Conservation (phyloP, 2,329 filamentous ascomycete species). For the Aspergillus vadensis region DNA sequence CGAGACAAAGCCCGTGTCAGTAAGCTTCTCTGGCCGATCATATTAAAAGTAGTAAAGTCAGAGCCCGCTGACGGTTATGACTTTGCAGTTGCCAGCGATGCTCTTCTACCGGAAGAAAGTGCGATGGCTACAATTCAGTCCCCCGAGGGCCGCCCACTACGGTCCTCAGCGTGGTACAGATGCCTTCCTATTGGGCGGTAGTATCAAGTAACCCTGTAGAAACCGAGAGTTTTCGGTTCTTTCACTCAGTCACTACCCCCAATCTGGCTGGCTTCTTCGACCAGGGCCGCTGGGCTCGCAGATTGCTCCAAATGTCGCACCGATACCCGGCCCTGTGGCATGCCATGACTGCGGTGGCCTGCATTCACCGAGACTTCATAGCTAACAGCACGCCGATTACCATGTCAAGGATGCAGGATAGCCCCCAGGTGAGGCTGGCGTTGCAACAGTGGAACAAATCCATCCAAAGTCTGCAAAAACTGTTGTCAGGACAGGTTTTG, state of each 20-base stretch:
- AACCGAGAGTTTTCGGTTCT: conserved; percentile 1
- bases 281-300: neutral
- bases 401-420: neutral
- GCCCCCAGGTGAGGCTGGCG: neutral
- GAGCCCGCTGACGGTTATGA: too few relatives aligned
- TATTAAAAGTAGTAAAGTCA: neutral
- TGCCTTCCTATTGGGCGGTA: neutral
- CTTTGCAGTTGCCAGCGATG: conserved; percentile 3
- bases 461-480: conserved; percentile 1
- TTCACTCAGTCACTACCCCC: neutral
- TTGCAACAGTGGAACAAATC: conserved; percentile 3
- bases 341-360: conserved; percentile 7
- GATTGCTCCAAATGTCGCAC: conserved; percentile 2
- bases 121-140: conserved; percentile 2
- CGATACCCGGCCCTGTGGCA: conserved; percentile 8
- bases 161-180: neutral
- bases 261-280: conserved; percentile 2
- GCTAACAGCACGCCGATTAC: neutral
- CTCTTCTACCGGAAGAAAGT: conserved; percentile 8
- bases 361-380: conserved; percentile 7
- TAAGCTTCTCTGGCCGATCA: too few relatives aligned
- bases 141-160: neutral
- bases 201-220: neutral
- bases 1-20: conserved; percentile 7
- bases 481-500: neutral